A percentile compares a stretch with the other conserved stretches of the same genome.
These are phyloP conservation scores for Pyrus pyrifolia DNA, from an alignment of 306 rosid genomes.

Conservation along the genomic window DNA sequence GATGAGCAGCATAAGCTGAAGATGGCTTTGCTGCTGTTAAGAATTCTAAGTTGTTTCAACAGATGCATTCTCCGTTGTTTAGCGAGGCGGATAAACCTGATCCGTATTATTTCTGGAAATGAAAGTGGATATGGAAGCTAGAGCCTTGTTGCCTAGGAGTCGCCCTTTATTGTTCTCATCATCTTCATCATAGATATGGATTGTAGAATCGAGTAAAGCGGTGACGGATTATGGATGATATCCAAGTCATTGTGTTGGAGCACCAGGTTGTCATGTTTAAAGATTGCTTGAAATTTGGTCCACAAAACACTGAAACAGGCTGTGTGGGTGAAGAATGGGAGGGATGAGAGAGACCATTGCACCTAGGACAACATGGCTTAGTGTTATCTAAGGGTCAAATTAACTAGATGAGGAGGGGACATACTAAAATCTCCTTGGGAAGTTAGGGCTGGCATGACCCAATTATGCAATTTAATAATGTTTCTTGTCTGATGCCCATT, in stretches of 20 bases:
- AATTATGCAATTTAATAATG: constrained; percentile 33
- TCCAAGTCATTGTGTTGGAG: constrained; percentile 17
- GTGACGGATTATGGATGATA: constrained; percentile 3
- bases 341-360: background rate
- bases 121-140: background rate
- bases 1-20: constrained; percentile 21
- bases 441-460: constrained; percentile 31
- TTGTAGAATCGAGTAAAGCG: background rate
- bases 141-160: too few species aligned
- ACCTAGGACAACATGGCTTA: background rate
- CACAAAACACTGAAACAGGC: constrained; percentile 1
- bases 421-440: constrained; percentile 27
- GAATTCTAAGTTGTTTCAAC: background rate
- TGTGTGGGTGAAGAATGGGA: constrained; percentile 2
- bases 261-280: constrained; percentile 31
- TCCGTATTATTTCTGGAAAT: background rate
- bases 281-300: constrained; percentile 13
- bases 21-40: constrained; percentile 23
- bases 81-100: constrained; percentile 1
- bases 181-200: background rate
- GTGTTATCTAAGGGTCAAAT: background rate
- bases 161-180: too few species aligned
- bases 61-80: background rate
- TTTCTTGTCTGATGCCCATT: constrained; percentile 40
- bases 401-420: constrained; percentile 13